A percentile compares a stretch with the other conserved stretches of the same genome.
phyloP scores from a whole-genome alignment of 2,329 filamentous ascomycete genomes.

The Biscogniauxia marginata region DNA sequence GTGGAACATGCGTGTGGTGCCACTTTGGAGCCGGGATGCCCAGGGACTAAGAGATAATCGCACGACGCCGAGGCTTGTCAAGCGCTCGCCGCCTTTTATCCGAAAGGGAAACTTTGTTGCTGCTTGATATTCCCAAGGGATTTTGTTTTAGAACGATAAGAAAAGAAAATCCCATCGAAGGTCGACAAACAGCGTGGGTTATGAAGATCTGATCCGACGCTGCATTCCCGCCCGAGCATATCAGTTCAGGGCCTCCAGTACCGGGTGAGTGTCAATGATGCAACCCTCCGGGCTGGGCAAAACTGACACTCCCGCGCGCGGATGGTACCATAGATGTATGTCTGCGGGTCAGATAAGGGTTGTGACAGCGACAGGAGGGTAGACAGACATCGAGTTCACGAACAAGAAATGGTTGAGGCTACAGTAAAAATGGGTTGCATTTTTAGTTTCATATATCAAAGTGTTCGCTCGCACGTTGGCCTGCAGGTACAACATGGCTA shows the following conservation, averaged over 20 bases:
- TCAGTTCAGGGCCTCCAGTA: no score
- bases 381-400: no score
- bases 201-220: background rate
- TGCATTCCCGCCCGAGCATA: background rate
- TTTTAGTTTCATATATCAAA: background rate
- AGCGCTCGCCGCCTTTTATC: no score
- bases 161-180: background rate
- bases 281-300: background rate
- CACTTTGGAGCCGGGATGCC: background rate
- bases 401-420: background rate
- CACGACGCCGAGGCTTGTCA: background rate
- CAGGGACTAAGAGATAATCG: background rate
- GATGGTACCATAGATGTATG: background rate
- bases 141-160: background rate
- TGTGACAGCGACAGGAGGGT: background rate
- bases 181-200: background rate
- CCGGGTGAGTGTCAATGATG: background rate
- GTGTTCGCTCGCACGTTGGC: background rate
- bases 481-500: background rate
- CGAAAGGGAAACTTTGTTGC: no score
- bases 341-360: background rate
- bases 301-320: background rate
- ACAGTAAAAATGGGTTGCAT: background rate
- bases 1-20: background rate
- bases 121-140: background rate